Conservation (phyloP, 495 filamentous ascomycete genomes). For the Aspergillus steynii region DNA sequence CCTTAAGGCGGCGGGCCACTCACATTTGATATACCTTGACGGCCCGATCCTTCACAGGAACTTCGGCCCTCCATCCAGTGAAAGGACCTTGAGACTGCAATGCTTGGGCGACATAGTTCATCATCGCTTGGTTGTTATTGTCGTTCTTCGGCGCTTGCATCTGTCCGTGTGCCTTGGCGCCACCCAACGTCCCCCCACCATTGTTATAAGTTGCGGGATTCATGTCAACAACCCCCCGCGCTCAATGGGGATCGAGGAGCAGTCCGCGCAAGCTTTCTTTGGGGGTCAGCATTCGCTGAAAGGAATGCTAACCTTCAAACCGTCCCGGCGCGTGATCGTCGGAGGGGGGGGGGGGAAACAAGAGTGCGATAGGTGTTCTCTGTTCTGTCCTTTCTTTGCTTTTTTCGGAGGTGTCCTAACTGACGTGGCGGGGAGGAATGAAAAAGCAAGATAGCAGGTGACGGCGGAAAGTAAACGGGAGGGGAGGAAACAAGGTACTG, state of each 20-base stretch:
- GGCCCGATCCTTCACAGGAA: slow-evolving; percentile 39
- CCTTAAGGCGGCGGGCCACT: slow-evolving; percentile 20
- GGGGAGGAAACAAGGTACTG: slow-evolving; percentile 4
- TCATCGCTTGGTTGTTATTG: slow-evolving; percentile 34
- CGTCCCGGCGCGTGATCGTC: not conserved
- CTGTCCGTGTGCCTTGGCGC: slow-evolving; percentile 36
- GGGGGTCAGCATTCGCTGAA: slow-evolving; percentile 46
- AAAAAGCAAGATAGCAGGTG: slow-evolving; percentile 2
- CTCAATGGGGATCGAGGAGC: slow-evolving; percentile 43
- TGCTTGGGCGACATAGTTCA: slow-evolving; percentile 37
- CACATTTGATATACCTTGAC: slow-evolving; percentile 51
- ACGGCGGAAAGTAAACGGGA: slow-evolving; percentile 1
- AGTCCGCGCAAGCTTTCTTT: slow-evolving; percentile 37
- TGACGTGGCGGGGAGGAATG: not conserved
- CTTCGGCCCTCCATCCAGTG: slow-evolving; percentile 48
- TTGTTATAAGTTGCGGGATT: slow-evolving; percentile 50
- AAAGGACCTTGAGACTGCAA: slow-evolving; percentile 41
- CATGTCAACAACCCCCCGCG: slow-evolving; percentile 49
- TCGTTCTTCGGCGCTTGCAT: slow-evolving; percentile 38
- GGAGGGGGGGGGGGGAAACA: not conserved
- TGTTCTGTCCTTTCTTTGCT: not conserved
- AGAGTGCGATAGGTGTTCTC: slow-evolving; percentile 2
- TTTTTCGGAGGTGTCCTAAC: not conserved
- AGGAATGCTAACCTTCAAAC: slow-evolving; percentile 14
- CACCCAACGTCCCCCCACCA: slow-evolving; percentile 41